These are phyloP conservation scores for Garcia nutans DNA, from an alignment of 345 rosid genomes.

Conservation along the genomic window DNA sequence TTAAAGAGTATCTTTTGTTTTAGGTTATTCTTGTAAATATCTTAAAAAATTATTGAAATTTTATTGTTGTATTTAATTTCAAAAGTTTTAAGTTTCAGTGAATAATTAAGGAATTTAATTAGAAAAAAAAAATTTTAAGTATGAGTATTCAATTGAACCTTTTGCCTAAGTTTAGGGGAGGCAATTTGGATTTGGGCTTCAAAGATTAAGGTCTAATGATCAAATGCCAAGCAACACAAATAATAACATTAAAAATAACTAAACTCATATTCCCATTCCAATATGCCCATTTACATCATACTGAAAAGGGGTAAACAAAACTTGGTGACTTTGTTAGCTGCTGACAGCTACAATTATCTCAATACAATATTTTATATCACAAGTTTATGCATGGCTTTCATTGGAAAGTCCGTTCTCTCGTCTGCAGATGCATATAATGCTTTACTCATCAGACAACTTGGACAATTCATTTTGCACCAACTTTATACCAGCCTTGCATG, in stretches of 20 bases:
- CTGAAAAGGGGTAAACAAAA: neutral
- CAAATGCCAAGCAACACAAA: slow-evolving; percentile 4
- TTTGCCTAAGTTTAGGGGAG: too few species aligned
- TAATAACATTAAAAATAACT: neutral
- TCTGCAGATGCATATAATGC: neutral
- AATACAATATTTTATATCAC: neutral
- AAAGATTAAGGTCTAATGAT: neutral
- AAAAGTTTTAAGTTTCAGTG: too few species aligned
- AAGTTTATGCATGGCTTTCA: neutral
- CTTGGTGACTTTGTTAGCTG: neutral
- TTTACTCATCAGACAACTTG: slow-evolving; percentile 7
- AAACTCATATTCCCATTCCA: slow-evolving; percentile 14
- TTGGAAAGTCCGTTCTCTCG: neutral
- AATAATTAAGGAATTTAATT: too few species aligned
- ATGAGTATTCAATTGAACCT: too few species aligned
- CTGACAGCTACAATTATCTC: neutral
- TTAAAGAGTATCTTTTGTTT: too few species aligned
- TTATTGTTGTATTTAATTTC: too few species aligned
- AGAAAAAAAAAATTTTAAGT: too few species aligned
- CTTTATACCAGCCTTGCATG: slow-evolving; percentile 62
- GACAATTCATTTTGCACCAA: slow-evolving; percentile 50
- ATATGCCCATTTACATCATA: slow-evolving; percentile 16
- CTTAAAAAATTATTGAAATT: too few species aligned
- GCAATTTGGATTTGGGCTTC: neutral
- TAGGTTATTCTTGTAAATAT: too few species aligned